Evolutionary conservation across 805 yeast genomes (phyloP).

Genomic region (Nakazawaea molendinolei): DNA sequence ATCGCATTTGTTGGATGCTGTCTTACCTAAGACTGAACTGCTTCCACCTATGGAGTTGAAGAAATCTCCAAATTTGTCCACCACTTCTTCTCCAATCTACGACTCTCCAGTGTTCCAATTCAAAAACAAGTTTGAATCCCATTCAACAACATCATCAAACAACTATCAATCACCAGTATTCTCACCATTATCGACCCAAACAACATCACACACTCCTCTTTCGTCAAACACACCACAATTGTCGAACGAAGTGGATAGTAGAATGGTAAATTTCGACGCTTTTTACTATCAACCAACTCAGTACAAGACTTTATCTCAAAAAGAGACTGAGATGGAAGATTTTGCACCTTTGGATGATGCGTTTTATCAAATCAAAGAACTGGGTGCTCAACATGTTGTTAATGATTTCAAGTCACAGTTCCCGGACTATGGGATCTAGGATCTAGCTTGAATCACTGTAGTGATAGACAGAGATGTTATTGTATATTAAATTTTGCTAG

Average conservation of each 20-base stretch:
- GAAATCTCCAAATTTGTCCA: too few relatives aligned
- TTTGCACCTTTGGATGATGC: constrained; percentile 12
- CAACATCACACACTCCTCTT: constrained; percentile 9
- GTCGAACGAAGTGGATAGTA: background rate
- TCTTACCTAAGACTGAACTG: constrained; percentile 3
- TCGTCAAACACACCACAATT: background rate
- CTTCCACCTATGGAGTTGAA: constrained; percentile 14
- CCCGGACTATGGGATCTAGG: constrained; percentile 10
- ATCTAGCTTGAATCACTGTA: too few relatives aligned
- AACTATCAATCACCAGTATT: too few relatives aligned
- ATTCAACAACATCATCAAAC: too few relatives aligned
- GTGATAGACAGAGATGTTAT: too few relatives aligned
- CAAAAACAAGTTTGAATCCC: too few relatives aligned
- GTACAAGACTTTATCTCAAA: constrained; percentile 3
- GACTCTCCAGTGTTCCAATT: too few relatives aligned
- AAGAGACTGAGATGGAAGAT: background rate
- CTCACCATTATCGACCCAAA: constrained; percentile 18
- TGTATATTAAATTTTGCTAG: too few relatives aligned
- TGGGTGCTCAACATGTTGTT: background rate
- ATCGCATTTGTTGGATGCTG: constrained; percentile 20
- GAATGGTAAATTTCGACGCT: constrained; percentile 4
- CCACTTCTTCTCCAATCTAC: too few relatives aligned
- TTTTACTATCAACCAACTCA: constrained; percentile 12
- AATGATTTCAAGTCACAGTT: constrained; percentile 6
- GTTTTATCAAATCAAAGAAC: constrained; percentile 6